Conservation (phyloP, 345 rosid genomes). For the Raphanus sativus region DNA sequence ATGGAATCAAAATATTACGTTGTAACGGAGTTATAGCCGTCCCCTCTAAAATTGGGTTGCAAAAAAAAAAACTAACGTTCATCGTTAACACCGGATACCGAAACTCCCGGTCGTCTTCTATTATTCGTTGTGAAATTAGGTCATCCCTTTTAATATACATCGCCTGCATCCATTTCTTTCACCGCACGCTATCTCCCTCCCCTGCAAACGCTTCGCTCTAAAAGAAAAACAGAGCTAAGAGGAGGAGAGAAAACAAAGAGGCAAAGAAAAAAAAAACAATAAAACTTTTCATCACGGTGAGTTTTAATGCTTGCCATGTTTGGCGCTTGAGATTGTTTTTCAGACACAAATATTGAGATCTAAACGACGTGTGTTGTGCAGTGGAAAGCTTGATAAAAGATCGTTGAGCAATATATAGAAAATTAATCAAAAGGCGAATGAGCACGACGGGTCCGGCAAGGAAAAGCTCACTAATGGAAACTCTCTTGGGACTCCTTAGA, state of each 20-base stretch:
- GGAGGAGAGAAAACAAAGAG: not conserved
- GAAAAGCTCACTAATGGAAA: conserved; percentile 56
- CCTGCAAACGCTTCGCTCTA: not conserved
- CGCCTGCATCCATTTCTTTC: conserved; percentile 11
- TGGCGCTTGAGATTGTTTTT: too few species aligned
- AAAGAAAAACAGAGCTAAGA: not conserved
- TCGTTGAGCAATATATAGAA: not conserved
- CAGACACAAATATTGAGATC: not conserved
- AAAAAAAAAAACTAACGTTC: conserved; percentile 8
- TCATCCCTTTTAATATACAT: not conserved
- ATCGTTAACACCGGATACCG: conserved; percentile 8
- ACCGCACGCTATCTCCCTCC: conserved; percentile 22
- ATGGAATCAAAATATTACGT: not conserved
- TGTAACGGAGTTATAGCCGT: not conserved
- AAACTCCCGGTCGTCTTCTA: conserved; percentile 22
- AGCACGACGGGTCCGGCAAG: not conserved
- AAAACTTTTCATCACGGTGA: not conserved
- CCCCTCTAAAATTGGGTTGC: conserved; percentile 15
- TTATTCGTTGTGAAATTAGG: not conserved
- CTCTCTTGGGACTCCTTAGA: conserved; percentile 71
- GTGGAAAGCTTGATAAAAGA: not conserved
- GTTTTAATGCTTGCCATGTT: too few species aligned
- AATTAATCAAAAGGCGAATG: not conserved
- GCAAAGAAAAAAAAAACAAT: not conserved
- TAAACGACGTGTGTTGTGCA: not conserved